phyloP scores from a whole-genome alignment of 305 asterid genomes.

The Solanum hybrid region DNA sequence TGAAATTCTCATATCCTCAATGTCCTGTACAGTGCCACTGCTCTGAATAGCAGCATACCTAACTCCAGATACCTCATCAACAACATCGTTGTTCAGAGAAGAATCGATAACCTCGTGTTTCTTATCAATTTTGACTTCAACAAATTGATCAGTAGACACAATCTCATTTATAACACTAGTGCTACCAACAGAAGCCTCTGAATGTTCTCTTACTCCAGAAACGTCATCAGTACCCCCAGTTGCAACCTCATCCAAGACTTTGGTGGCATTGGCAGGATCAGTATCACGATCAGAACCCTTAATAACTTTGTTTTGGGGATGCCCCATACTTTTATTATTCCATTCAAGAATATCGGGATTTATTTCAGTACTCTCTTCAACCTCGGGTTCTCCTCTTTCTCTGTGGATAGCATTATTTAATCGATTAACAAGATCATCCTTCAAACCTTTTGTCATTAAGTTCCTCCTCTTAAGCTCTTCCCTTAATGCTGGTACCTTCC shows the following conservation, averaged over 20 bases:
- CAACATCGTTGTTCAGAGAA: not conserved
- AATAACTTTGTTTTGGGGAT: not conserved
- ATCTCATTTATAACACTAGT: not conserved
- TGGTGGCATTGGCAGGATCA: not conserved
- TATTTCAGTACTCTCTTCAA: slow-evolving; percentile 1
- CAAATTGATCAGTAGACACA: not conserved
- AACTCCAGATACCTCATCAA: not conserved
- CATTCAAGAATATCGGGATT: not conserved
- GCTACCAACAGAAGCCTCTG: not conserved
- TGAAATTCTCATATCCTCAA: not conserved
- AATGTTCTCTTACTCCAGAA: not conserved
- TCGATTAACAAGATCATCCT: slow-evolving; percentile 69
- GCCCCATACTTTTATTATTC: not conserved
- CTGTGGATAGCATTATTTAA: slow-evolving; percentile 59
- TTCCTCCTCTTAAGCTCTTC: slow-evolving; percentile 80
- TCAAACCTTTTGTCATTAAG: slow-evolving; percentile 54
- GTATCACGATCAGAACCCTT: not conserved
- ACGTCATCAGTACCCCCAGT: not conserved
- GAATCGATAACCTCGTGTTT: not conserved
- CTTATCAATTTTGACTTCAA: not conserved
- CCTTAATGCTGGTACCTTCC: slow-evolving; percentile 74
- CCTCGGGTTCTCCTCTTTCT: slow-evolving; percentile 26
- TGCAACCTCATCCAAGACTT: not conserved
- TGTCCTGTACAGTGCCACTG: not conserved
- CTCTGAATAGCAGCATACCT: not conserved